These are phyloP conservation scores for Cyclaneusma minus DNA, from an alignment of 2,329 filamentous ascomycete genomes.

Conservation along the genomic window DNA sequence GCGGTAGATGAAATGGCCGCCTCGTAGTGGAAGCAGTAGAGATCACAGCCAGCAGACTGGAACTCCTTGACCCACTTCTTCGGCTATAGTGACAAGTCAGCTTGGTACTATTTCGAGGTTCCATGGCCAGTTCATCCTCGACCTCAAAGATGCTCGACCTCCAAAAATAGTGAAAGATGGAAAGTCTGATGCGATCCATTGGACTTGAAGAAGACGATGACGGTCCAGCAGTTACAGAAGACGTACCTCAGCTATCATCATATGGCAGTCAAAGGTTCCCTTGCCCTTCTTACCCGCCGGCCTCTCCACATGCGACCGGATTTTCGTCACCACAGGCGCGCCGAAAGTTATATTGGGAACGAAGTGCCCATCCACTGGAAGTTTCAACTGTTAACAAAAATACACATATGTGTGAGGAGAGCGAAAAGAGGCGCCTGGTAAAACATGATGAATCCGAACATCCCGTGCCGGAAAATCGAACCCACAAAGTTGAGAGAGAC, in stretches of 20 bases:
- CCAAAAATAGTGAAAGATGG: background rate
- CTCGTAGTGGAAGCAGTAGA: constrained; percentile 99
- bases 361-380: constrained; percentile 90
- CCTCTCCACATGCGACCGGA: constrained; percentile 68
- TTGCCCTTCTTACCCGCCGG: constrained; percentile 55
- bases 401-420: no score
- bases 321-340: constrained; percentile 86
- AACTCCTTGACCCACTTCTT: constrained; percentile 98
- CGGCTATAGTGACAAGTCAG: no score
- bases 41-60: constrained; percentile 80
- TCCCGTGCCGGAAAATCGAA: no score
- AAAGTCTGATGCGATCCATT: background rate
- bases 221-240: no score
- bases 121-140: no score
- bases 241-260: constrained; percentile 97
- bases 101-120: no score
- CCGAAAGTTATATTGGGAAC: constrained; percentile 98
- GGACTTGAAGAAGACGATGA: constrained; percentile 1
- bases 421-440: no score
- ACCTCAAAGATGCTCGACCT: no score
- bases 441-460: no score
- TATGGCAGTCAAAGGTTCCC: constrained; percentile 97
- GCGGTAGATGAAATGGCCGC: constrained; percentile 73
- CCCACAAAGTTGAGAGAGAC: no score
- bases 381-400: no score